phyloP scores from a whole-genome alignment of 257 asterid species.

The Craterostigma plantagineum region DNA sequence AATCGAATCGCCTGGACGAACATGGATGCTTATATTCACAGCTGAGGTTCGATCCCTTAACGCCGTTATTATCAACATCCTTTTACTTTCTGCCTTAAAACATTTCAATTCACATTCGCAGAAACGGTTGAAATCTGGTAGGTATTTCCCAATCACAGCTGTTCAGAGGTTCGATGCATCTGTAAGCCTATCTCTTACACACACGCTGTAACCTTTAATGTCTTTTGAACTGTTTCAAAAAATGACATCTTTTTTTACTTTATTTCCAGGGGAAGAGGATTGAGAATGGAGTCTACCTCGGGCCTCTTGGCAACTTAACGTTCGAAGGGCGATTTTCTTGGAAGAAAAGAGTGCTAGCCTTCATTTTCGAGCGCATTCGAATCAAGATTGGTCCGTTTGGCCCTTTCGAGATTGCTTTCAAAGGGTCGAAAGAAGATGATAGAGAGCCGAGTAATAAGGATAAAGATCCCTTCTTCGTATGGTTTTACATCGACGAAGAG shows the following conservation, averaged over 20 bases:
- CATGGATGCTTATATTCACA: slow-evolving; percentile 94
- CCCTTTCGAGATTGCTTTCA: slow-evolving; percentile 52
- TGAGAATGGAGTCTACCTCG: slow-evolving; percentile 86
- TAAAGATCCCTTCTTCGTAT: slow-evolving; percentile 65
- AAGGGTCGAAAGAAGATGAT: slow-evolving; percentile 39
- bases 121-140: slow-evolving; percentile 50
- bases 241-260: slow-evolving; percentile 6
- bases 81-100: slow-evolving; percentile 5
- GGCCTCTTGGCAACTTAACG: slow-evolving; percentile 53
- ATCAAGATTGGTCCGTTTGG: slow-evolving; percentile 59
- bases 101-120: slow-evolving; percentile 15
- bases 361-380: slow-evolving; percentile 52
- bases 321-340: slow-evolving; percentile 83
- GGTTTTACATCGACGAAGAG: slow-evolving; percentile 90
- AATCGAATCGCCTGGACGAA: slow-evolving; percentile 69
- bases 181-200: slow-evolving; percentile 28
- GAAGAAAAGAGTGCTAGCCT: slow-evolving; percentile 67
- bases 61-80: background rate
- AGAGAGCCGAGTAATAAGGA: slow-evolving; percentile 59
- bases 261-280: slow-evolving; percentile 56
- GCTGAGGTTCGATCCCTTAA: slow-evolving; percentile 37
- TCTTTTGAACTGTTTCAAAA: too few species aligned
- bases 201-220: too few species aligned
- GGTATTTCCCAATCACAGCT: slow-evolving; percentile 84
- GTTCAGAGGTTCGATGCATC: slow-evolving; percentile 93